Evolutionary conservation across 768 basidiomycete species (phyloP).

Genomic region (Trametes cingulata): DNA sequence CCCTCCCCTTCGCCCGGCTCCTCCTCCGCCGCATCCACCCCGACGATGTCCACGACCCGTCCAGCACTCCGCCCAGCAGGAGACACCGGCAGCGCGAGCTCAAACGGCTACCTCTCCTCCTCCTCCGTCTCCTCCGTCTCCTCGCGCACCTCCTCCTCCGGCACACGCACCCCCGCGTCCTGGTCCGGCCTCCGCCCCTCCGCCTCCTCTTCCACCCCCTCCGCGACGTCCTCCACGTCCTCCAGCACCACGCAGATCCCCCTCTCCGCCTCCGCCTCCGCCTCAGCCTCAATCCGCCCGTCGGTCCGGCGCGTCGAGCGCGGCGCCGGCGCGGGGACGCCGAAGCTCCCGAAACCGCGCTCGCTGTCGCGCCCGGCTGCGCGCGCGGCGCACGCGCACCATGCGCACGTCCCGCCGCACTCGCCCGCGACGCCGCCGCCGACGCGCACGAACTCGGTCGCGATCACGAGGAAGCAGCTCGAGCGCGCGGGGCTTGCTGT

Average conservation of each 20-base stretch:
- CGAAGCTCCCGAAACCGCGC: slow-evolving; percentile 17
- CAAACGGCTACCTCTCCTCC: not conserved
- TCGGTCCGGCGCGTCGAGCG: slow-evolving; percentile 15
- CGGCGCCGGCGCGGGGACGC: slow-evolving; percentile 10
- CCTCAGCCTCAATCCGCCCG: slow-evolving; percentile 2
- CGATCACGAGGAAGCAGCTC: not conserved
- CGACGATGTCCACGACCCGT: slow-evolving; percentile 22
- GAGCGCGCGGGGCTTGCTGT: not conserved
- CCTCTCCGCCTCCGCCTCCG: slow-evolving; percentile 4
- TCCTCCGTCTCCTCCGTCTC: slow-evolving; percentile 2
- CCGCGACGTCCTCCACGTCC: not conserved
- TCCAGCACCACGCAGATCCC: not conserved
- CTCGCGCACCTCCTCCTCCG: slow-evolving; percentile 2
- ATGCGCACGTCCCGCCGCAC: too few relatives aligned
- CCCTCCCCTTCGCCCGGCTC: too few relatives aligned
- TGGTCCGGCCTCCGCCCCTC: slow-evolving; percentile 4
- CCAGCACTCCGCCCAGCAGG: slow-evolving; percentile 21
- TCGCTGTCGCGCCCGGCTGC: slow-evolving; percentile 4
- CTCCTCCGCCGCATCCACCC: not conserved
- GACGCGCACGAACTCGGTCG: slow-evolving; percentile 16
- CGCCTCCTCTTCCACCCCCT: slow-evolving; percentile 7
- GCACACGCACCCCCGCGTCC: slow-evolving; percentile 3
- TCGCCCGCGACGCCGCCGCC: slow-evolving; percentile 16
- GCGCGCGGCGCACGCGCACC: not conserved
- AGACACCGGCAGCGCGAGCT: slow-evolving; percentile 10